Evolutionary conservation across 139 green algal genomes (phyloP).

Genomic region (Closterium sp.): DNA sequence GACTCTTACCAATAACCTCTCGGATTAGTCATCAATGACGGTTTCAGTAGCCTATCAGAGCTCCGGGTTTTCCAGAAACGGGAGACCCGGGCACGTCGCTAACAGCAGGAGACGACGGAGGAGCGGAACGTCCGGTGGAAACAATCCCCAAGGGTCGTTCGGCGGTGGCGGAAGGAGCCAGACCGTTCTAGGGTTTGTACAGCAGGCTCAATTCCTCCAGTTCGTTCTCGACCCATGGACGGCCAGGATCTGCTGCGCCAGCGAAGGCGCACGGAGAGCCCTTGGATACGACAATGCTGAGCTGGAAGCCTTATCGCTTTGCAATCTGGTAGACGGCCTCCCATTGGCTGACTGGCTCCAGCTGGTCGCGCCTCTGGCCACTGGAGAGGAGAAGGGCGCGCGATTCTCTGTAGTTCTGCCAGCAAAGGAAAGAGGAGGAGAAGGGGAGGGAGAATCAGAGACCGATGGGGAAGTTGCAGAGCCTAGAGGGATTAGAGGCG

Average conservation of each 20-base stretch:
- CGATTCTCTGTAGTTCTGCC: neutral
- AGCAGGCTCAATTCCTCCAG: conserved; percentile 1
- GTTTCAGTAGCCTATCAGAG: neutral
- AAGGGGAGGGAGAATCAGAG: neutral
- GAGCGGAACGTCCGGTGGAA: neutral
- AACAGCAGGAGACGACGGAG: neutral
- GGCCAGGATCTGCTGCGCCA: conserved; percentile 8
- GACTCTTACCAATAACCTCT: neutral
- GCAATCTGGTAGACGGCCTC: neutral
- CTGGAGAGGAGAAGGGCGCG: neutral
- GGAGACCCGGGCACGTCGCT: neutral
- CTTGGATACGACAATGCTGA: neutral
- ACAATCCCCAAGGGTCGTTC: neutral
- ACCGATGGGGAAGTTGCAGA: neutral
- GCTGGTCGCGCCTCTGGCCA: neutral
- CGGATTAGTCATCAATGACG: neutral
- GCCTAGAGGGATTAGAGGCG: neutral
- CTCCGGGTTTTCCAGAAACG: neutral
- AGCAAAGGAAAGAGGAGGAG: neutral
- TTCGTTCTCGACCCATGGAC: conserved; percentile 3
- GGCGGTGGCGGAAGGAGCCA: neutral
- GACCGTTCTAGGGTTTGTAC: neutral
- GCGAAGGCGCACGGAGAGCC: neutral
- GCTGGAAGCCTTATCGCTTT: conserved; percentile 3
- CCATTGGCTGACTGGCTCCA: conserved; percentile 1